Percentiles rank a stretch among this genome's conserved stretches.
phyloP scores from a whole-genome alignment of 2,329 filamentous ascomycete genomes.

The Bipolaris cookei region DNA sequence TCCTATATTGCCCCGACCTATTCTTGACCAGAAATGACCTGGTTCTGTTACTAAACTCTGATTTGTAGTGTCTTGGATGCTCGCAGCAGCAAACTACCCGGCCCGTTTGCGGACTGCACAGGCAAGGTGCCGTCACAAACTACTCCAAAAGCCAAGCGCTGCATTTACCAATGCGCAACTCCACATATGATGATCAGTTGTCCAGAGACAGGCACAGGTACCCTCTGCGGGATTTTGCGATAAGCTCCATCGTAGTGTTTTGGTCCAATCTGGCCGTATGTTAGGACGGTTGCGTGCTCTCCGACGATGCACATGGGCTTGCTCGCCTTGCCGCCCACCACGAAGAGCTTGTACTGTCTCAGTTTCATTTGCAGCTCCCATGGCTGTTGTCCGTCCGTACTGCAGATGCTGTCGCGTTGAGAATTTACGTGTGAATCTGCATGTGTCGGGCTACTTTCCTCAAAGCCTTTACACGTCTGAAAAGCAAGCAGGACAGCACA shows the following conservation, averaged over 20 bases:
- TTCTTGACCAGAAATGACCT: slow-evolving; percentile 4
- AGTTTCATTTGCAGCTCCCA: neutral
- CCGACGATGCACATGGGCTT: slow-evolving; percentile 1
- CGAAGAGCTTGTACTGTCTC: neutral
- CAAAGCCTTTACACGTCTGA: neutral
- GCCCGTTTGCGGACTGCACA: neutral
- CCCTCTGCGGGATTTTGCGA: slow-evolving; percentile 2
- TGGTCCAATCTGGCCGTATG: slow-evolving; percentile 4
- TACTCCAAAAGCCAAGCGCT: slow-evolving; percentile 1
- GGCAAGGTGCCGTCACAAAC: slow-evolving; percentile 2
- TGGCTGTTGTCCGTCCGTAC: neutral
- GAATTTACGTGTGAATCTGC: neutral
- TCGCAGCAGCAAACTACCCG: neutral
- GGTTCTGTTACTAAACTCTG: neutral
- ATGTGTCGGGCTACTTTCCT: neutral
- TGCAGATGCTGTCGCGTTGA: neutral
- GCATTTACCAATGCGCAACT: neutral
- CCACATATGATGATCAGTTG: neutral
- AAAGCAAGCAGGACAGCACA: slow-evolving; percentile 10
- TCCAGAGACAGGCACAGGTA: neutral
- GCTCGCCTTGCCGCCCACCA: slow-evolving; percentile 18
- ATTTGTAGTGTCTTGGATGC: neutral
- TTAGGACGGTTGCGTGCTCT: slow-evolving; percentile 22
- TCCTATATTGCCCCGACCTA: slow-evolving; percentile 11
- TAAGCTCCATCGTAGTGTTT: neutral